Conservation (phyloP, 805 yeast species). For the Wickerhamomyces subpelliculosus region DNA sequence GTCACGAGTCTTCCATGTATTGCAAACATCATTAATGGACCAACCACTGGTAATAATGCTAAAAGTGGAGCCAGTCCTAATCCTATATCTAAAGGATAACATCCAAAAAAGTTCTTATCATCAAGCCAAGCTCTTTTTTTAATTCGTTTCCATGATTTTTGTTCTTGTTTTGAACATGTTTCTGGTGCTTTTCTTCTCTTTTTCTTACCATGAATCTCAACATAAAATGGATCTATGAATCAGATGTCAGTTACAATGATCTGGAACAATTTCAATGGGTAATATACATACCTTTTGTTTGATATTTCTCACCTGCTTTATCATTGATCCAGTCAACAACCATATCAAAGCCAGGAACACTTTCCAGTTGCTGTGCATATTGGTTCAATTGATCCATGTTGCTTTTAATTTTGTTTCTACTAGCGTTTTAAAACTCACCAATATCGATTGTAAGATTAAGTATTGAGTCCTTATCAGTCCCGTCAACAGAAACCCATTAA, state of each 20-base stretch:
- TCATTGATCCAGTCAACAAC: conserved; percentile 57
- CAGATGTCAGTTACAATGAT: too few relatives aligned
- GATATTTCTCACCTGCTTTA: conserved; percentile 56
- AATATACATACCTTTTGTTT: conserved; percentile 36
- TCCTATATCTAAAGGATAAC: conserved; percentile 69
- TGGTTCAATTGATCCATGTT: conserved; percentile 16
- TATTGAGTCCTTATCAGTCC: too few relatives aligned
- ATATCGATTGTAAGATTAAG: too few relatives aligned
- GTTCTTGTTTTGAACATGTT: conserved; percentile 50
- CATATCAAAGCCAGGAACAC: conserved; percentile 51
- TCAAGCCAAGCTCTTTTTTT: conserved; percentile 81
- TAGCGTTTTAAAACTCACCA: too few relatives aligned
- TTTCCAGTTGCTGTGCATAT: conserved; percentile 29
- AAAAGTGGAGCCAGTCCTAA: conserved; percentile 73
- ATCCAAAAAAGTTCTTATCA: conserved; percentile 77
- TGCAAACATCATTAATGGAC: conserved; percentile 75
- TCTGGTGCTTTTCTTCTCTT: conserved; percentile 55
- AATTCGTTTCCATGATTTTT: conserved; percentile 63
- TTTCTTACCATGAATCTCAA: conserved; percentile 44
- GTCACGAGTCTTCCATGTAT: conserved; percentile 64
- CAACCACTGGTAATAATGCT: conserved; percentile 72
- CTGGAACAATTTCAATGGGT: too few relatives aligned
- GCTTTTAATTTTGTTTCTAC: too few relatives aligned
- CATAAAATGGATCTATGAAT: conserved; percentile 51
- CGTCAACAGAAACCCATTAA: too few relatives aligned